Conservation (phyloP, 1,139 yeast genomes). For the Geotrichum citri-aurantii region DNA sequence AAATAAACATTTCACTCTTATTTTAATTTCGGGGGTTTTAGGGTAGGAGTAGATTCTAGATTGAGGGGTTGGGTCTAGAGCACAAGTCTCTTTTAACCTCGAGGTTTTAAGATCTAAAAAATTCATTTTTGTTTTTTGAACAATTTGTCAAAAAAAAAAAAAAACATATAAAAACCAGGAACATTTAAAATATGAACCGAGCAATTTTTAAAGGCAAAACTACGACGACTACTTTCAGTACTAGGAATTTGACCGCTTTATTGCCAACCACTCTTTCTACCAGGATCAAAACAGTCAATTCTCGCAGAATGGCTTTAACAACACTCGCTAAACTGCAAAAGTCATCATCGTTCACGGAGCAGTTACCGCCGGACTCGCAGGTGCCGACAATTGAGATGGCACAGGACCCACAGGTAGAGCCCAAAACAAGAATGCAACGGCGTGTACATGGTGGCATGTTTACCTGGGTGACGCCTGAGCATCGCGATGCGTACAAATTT, state of each 20-base stretch:
- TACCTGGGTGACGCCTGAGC: constrained; percentile 38
- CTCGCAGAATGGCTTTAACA: constrained; percentile 12
- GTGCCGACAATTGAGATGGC: constrained; percentile 52
- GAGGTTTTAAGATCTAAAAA: too few relatives aligned
- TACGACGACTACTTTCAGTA: background rate
- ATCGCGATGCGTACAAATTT: constrained; percentile 41
- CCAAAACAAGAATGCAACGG: constrained; percentile 56
- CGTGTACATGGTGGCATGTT: constrained; percentile 61
- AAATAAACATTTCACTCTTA: too few relatives aligned
- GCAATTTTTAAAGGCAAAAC: background rate
- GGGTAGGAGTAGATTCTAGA: background rate
- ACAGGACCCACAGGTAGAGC: constrained; percentile 35
- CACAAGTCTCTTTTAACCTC: background rate
- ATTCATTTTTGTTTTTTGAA: too few relatives aligned
- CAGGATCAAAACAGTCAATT: background rate
- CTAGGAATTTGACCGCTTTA: background rate
- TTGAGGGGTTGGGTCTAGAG: background rate
- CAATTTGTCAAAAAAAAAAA: too few relatives aligned
- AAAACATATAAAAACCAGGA: background rate
- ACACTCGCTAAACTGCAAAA: constrained; percentile 30
- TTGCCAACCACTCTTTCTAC: background rate
- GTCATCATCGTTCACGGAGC: constrained; percentile 46
- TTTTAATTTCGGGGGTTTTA: too few relatives aligned
- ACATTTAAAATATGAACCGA: background rate
- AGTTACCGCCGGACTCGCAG: constrained; percentile 54